These are phyloP conservation scores for Leptomonas seymouri DNA, from an alignment of 208 protist species.

Conservation along the genomic window DNA sequence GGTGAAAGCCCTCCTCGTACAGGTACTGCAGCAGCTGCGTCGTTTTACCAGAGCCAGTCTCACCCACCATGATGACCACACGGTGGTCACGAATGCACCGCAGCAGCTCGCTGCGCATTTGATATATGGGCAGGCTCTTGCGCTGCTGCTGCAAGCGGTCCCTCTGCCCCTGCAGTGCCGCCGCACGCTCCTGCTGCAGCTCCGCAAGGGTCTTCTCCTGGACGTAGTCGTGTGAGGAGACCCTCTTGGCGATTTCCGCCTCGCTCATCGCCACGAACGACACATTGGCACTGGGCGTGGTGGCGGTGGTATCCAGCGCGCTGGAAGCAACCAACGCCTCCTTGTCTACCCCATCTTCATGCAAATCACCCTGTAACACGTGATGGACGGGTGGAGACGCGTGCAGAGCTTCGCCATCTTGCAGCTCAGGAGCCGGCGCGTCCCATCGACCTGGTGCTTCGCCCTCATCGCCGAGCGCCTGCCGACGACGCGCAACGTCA, in stretches of 20 bases:
- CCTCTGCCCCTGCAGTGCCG: constrained; percentile 36
- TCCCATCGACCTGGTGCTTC: constrained; percentile 13
- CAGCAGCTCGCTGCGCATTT: constrained; percentile 90
- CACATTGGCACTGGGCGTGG: background rate
- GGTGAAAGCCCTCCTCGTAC: constrained; percentile 81
- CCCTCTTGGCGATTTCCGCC: constrained; percentile 53
- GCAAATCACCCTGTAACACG: background rate
- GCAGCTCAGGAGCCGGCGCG: constrained; percentile 11
- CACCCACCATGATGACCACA: constrained; percentile 93
- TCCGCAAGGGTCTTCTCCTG: constrained; percentile 65
- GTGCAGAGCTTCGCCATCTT: background rate
- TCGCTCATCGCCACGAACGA: constrained; percentile 68
- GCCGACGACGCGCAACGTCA: constrained; percentile 51
- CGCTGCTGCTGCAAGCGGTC: constrained; percentile 65
- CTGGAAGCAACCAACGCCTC: background rate
- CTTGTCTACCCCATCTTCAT: background rate
- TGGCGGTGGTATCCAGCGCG: background rate
- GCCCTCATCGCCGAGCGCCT: constrained; percentile 48
- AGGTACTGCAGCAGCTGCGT: constrained; percentile 93
- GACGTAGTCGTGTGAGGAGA: constrained; percentile 73
- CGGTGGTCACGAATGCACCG: constrained; percentile 64
- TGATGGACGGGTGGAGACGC: background rate
- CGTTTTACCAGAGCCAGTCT: constrained; percentile 94
- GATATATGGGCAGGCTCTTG: constrained; percentile 94
- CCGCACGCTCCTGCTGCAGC: constrained; percentile 56